Evolutionary conservation across 805 yeast species (phyloP).

Genomic region (Nakazawaea pomicola): DNA sequence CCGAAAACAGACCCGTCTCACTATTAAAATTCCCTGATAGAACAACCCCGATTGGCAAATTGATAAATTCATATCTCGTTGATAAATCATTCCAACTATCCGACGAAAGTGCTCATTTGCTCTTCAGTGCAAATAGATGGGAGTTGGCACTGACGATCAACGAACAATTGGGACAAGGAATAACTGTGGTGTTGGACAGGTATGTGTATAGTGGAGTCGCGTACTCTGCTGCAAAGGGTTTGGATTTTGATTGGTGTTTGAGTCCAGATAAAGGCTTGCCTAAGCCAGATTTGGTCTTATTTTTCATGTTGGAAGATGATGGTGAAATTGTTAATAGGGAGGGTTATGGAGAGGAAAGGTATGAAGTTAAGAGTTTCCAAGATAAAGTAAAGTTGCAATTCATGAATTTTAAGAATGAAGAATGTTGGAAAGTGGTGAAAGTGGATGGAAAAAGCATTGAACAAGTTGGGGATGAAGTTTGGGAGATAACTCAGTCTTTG

Average conservation of each 20-base stretch:
- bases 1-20: conserved; percentile 29
- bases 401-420: conserved; percentile 28
- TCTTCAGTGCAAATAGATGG: conserved; percentile 95
- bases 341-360: conserved; percentile 93
- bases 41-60: conserved; percentile 70
- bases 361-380: conserved; percentile 76
- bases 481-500: conserved; percentile 26
- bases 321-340: conserved; percentile 45
- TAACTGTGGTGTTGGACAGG: conserved; percentile 69
- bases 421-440: conserved; percentile 41
- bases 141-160: conserved; percentile 54
- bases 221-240: conserved; percentile 81
- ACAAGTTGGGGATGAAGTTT: conserved; percentile 44
- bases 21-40: conserved; percentile 85
- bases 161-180: conserved; percentile 43
- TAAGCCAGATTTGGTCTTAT: conserved; percentile 78
- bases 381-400: conserved; percentile 61
- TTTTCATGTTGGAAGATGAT: conserved; percentile 55
- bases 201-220: conserved; percentile 93
- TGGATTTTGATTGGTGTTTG: conserved; percentile 72
- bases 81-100: conserved; percentile 44
- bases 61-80: conserved; percentile 70
- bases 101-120: conserved; percentile 79
- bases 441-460: conserved; percentile 59
- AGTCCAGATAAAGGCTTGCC: conserved; percentile 82